Conservation (phyloP, 805 yeast genomes). For the Nematodospora valgi region DNA sequence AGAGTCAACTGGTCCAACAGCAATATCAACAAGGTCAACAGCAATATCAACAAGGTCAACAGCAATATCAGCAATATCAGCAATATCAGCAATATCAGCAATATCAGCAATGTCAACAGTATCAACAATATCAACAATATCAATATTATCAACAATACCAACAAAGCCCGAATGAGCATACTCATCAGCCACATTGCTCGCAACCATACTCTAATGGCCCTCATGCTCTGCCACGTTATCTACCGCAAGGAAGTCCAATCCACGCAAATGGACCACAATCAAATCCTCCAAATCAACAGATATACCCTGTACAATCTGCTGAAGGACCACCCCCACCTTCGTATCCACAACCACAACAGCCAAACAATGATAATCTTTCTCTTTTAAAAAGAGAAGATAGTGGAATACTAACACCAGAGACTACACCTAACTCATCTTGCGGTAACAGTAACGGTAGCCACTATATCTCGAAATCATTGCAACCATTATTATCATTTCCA, state of each 20-base stretch:
- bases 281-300: neutral
- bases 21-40: neutral
- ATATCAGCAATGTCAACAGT: neutral
- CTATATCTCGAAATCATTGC: slow-evolving; percentile 12
- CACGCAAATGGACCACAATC: no score
- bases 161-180: neutral
- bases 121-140: neutral
- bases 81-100: neutral
- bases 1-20: neutral
- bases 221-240: neutral
- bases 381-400: neutral
- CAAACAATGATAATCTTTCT: slow-evolving; percentile 1
- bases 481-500: slow-evolving; percentile 13
- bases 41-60: neutral
- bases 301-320: no score
- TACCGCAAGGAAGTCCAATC: slow-evolving; percentile 1
- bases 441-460: slow-evolving; percentile 2
- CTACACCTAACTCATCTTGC: slow-evolving; percentile 6
- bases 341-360: slow-evolving; percentile 2
- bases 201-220: slow-evolving; percentile 1
- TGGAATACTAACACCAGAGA: slow-evolving; percentile 9
- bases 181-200: slow-evolving; percentile 1
- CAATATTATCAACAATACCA: slow-evolving; percentile 1
- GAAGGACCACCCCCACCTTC: slow-evolving; percentile 3
- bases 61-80: neutral